Evolutionary conservation across 2,329 filamentous ascomycete genomes (phyloP), one percentile per base, ranked within the genome.

Genomic region (Verticillium zaregamsianum): DNA sequence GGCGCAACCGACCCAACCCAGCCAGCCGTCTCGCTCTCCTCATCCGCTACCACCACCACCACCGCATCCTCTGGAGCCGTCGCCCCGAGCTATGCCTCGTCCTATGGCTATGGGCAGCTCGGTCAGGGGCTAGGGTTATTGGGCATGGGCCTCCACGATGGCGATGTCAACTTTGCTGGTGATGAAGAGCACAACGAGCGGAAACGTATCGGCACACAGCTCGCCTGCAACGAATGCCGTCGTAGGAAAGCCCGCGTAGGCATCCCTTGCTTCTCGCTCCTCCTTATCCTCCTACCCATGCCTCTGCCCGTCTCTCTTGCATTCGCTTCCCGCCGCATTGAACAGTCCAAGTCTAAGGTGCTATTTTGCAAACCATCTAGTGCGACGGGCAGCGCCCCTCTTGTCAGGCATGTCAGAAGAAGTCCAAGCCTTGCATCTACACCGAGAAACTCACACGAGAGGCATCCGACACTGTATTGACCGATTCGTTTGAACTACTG

Each of bases 201-300:
- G 45, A 67, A 67, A 32, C 67, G 68, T 7, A 64, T 69, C 6
- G 66, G 65, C 28, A 68, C 66, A 20, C 58, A 65, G 1, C 55
- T 70, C 28, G 68, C 68, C 14, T 70, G 68, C 60, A 68, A 70
- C 57, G 37, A 58, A 8, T 70, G 68, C 40, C 61, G 68, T 11
- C 61, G 65, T 15, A 66, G 62, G 15, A 69, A 69, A 55, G 65
- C 65, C 25, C 63, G 68, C 17, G 68, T 69, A 57, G 20, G 68
- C 61, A n/a, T 49, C n/a, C 20, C 17, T 3, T 55, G 40, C 33
- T 23, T 55, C 32, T 33, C 35, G 2, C 14, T 52, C 2, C 35
- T 59, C 11, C 17, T 3, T 1, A 52, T 5, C 17, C 20, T 37
- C 28, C 55, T 20, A n/a, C 11, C 12, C 20, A 23, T 39, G 14